Conservation (phyloP, 176 grass and related monocot species). For the Triticum turgidum region DNA sequence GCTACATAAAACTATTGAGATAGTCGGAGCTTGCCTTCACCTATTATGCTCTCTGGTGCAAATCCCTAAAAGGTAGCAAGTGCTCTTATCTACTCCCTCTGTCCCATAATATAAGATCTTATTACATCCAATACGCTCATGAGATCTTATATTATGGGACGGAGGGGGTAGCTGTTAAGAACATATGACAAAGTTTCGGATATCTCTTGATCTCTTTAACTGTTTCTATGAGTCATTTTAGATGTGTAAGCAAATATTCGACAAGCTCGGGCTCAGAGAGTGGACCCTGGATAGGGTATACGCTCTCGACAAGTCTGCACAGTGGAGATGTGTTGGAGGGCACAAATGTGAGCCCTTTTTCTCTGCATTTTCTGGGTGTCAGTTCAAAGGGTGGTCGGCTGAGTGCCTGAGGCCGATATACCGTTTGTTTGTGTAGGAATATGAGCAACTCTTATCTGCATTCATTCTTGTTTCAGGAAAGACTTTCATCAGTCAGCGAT, state of each 20-base stretch:
- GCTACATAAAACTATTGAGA: too few species aligned
- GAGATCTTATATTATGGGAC: too few species aligned
- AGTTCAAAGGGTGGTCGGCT: not conserved
- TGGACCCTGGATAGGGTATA: not conserved
- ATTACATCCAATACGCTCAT: too few species aligned
- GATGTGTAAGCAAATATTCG: not conserved
- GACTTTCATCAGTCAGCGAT: not conserved
- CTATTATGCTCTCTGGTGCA: too few species aligned
- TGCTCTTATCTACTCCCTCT: too few species aligned
- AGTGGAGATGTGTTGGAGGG: not conserved
- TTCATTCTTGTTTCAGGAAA: not conserved
- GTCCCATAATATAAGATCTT: too few species aligned
- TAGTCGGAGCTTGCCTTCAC: too few species aligned
- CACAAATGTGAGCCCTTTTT: not conserved
- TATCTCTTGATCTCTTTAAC: not conserved
- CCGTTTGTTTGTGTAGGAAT: not conserved
- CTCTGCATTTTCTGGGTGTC: not conserved
- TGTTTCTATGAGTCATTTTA: not conserved
- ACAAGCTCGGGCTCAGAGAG: not conserved
- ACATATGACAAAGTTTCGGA: too few species aligned
- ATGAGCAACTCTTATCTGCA: not conserved
- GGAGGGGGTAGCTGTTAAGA: too few species aligned
- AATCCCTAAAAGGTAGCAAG: too few species aligned
- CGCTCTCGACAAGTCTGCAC: not conserved
- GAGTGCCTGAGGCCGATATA: not conserved